Percentiles rank a stretch among this genome's conserved stretches.
Evolutionary conservation across 176 grass and related monocot species (phyloP).

Genomic region (Pontederia paniculata): DNA sequence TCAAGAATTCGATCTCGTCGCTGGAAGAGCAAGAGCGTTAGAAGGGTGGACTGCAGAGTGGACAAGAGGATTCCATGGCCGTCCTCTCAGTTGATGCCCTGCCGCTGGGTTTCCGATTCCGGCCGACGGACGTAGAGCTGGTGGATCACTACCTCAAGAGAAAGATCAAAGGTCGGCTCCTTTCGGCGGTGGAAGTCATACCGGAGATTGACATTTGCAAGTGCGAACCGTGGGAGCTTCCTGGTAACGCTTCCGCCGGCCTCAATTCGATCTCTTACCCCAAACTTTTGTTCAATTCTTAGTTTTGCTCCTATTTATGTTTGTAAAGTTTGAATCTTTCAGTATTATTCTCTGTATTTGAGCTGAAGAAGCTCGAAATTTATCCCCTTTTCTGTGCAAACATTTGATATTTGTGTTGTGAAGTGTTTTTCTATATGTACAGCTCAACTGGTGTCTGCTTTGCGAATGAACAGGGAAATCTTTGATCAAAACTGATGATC

Average conservation of each 20-base stretch:
- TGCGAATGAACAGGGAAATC: conserved; percentile 23
- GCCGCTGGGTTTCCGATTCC: conserved; percentile 91
- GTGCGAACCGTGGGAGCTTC: conserved; percentile 98
- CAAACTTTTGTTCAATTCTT: not conserved
- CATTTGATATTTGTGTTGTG: not conserved
- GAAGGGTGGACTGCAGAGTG: too few species aligned
- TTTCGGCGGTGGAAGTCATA: conserved; percentile 58
- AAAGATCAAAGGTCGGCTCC: conserved; percentile 76
- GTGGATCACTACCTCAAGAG: too few species aligned
- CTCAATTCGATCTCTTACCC: too few species aligned
- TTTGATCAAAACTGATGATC: conserved; percentile 38
- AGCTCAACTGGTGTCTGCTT: too few species aligned
- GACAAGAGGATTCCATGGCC: conserved; percentile 19
- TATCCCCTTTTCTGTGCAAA: too few species aligned
- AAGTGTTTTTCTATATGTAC: not conserved
- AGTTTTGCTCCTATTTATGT: too few species aligned
- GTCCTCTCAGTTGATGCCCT: conserved; percentile 55
- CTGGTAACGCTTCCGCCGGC: conserved; percentile 42
- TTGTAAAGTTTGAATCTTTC: too few species aligned
- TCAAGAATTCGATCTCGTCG: too few species aligned
- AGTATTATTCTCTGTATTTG: too few species aligned
- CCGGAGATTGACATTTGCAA: conserved; percentile 98
- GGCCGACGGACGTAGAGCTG: conserved; percentile 96
- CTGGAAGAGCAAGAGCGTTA: too few species aligned
- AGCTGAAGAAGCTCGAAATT: too few species aligned